Base-by-base conservation (phyloP, 202 grass and related monocot species). In the Eragrostis tef region DNA sequence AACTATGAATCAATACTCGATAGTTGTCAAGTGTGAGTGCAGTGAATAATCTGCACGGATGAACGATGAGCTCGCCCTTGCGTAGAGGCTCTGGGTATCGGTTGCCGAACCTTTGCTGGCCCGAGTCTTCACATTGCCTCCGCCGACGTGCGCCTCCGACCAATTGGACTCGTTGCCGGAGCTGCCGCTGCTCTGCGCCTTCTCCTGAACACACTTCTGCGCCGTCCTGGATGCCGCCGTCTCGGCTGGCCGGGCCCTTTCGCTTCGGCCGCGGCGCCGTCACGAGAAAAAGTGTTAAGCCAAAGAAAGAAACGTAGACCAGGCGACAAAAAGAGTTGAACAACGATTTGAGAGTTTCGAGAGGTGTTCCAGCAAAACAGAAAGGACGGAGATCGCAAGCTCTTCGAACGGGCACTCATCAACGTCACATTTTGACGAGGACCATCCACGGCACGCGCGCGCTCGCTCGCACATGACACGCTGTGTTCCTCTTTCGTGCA, bases 71-170 rank as follows among this genome's bases (percentile, higher is more conserved):
- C 81, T 80, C 80, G 94, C 91, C 87, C 83, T 94, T 77, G 91
- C 91, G 42, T 94, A 90, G 13, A 97, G 73, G 77, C 91, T 94
- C 80, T 94, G 94, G 5, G 87, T 82, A 75, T 88, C 77, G 2
- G 85, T 88, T n/a, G 77, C 85, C 1, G 87, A 85, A 5, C 87
- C 59, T 58, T 88, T 86, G 8, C 85, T 80, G n/a, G 87, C 85
- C 85, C 68, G 85, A 59, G 63, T 53, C 49, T 91, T 86, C 12
- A n/a, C 75, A 47, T 75, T 76, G 39, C 69, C 34, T 31, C 68
- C 83, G 73, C 60, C 51, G 44, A 34, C 44, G 39, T 81, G 78
- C 6, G 65, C 78, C 60, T 56, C 85, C 22, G 88, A 87, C 75
- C 79, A 72, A 34, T 75, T 85, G 34, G 87, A 92, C 59, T 97